Conservation (phyloP, 2,329 filamentous ascomycete species). For the Phialocephala subalpina region DNA sequence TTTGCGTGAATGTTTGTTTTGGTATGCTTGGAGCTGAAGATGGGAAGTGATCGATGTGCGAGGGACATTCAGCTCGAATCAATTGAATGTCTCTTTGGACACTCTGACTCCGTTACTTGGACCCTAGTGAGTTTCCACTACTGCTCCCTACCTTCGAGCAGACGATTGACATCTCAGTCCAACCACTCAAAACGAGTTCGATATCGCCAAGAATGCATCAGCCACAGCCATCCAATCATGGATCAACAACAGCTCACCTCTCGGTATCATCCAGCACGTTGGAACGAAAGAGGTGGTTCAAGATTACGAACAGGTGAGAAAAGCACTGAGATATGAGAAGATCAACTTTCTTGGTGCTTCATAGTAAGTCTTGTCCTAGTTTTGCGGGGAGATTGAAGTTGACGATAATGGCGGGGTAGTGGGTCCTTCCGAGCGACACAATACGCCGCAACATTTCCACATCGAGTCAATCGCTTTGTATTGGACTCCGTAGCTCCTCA, state of each 20-base stretch:
- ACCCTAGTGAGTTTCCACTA: conserved; percentile 7
- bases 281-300: conserved; percentile 25
- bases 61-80: conserved; percentile 30
- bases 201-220: conserved; percentile 14
- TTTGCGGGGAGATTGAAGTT: neutral
- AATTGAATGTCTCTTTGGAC: conserved; percentile 25
- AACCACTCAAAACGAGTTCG: conserved; percentile 17
- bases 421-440: conserved; percentile 23
- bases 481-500: conserved; percentile 26
- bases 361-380: conserved; percentile 16
- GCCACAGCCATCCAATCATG: conserved; percentile 24
- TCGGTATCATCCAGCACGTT: conserved; percentile 23
- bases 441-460: conserved; percentile 25
- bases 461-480: conserved; percentile 24
- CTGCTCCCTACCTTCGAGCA: neutral
- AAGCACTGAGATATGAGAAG: conserved; percentile 25
- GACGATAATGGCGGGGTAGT: conserved; percentile 5
- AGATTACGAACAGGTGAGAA: conserved; percentile 22
- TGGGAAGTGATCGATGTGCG: conserved; percentile 26
- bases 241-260: conserved; percentile 24
- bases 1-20: neutral
- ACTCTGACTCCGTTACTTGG: conserved; percentile 6
- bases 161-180: conserved; percentile 12
- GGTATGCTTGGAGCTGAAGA: neutral
- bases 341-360: conserved; percentile 25